Conservation (phyloP, 257 asterid genomes). For the Perilla frutescens region DNA sequence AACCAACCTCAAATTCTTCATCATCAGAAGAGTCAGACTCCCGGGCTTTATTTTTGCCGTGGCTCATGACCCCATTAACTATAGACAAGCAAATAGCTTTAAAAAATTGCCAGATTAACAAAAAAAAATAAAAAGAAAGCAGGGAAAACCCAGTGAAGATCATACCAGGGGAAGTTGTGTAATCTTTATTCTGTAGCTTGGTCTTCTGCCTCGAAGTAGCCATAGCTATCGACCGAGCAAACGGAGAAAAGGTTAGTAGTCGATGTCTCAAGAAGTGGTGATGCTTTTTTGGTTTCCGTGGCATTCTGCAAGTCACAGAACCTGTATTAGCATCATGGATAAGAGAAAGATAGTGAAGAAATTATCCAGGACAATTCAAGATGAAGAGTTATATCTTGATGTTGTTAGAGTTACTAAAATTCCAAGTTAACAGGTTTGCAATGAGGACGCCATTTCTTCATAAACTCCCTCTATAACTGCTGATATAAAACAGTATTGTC, state of each 20-base stretch:
- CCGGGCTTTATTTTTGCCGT: slow-evolving; percentile 28
- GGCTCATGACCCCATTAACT: slow-evolving; percentile 47
- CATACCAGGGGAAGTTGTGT: slow-evolving; percentile 52
- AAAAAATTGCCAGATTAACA: not conserved
- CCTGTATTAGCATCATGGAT: slow-evolving; percentile 14
- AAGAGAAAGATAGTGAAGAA: slow-evolving; percentile 12
- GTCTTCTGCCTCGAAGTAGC: slow-evolving; percentile 47
- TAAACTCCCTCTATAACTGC: no score
- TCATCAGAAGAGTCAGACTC: slow-evolving; percentile 62
- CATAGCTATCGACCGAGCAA: slow-evolving; percentile 64
- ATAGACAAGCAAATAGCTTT: slow-evolving; percentile 17
- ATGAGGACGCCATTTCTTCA: not conserved
- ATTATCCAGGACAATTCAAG: not conserved
- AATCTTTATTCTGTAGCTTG: slow-evolving; percentile 35
- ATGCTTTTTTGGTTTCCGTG: slow-evolving; percentile 50
- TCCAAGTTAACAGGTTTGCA: not conserved
- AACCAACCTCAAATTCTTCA: slow-evolving; percentile 72
- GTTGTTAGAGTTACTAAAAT: not conserved
- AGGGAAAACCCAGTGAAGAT: slow-evolving; percentile 21
- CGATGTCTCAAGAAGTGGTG: slow-evolving; percentile 35
- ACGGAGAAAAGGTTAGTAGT: slow-evolving; percentile 71
- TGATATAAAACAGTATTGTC: no score
- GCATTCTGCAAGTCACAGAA: slow-evolving; percentile 50
- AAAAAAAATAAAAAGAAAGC: slow-evolving; percentile 22
- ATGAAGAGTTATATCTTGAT: not conserved